Percentiles rank a stretch among this genome's conserved stretches.
Evolutionary conservation across 1,284 basidiomycete genomes (phyloP).

Genomic region (Termitomyces sp.): DNA sequence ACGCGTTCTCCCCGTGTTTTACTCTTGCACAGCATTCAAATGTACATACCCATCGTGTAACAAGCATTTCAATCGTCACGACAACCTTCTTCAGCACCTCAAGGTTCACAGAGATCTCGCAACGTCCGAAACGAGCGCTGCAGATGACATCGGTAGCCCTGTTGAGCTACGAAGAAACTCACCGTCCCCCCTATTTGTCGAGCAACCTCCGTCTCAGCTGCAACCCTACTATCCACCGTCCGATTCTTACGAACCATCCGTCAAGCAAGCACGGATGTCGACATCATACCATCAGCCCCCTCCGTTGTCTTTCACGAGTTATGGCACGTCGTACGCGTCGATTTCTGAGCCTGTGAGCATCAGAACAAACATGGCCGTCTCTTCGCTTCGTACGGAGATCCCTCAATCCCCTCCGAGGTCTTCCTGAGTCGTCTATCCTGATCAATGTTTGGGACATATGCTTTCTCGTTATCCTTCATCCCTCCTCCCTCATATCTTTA

Average conservation of each 20-base stretch:
- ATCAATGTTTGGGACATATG: not conserved
- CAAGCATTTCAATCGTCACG: constrained; percentile 81
- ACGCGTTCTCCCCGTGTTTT: not conserved
- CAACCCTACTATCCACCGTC: constrained; percentile 11
- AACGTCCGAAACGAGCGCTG: constrained; percentile 8
- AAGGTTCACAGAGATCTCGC: constrained; percentile 39
- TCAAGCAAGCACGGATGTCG: constrained; percentile 5
- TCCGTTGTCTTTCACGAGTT: constrained; percentile 18
- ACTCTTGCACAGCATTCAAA: constrained; percentile 56
- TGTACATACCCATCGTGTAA: constrained; percentile 71
- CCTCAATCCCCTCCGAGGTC: constrained; percentile 27
- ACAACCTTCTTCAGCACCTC: constrained; percentile 80
- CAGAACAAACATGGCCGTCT: constrained; percentile 36
- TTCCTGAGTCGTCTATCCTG: not conserved
- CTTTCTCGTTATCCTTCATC: not conserved
- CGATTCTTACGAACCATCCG: constrained; percentile 11
- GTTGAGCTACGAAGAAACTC: constrained; percentile 8
- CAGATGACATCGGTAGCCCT: constrained; percentile 14
- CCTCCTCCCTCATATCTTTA: not conserved
- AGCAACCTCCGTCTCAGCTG: constrained; percentile 7
- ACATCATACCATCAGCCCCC: constrained; percentile 5
- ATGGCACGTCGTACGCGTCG: constrained; percentile 14
- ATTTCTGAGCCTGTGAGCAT: constrained; percentile 25
- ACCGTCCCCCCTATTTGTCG: constrained; percentile 8
- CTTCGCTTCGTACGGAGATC: constrained; percentile 36